Evolutionary conservation across 352 stramenopile genomes (phyloP).

Genomic region (Thraustochytrium sp.): DNA sequence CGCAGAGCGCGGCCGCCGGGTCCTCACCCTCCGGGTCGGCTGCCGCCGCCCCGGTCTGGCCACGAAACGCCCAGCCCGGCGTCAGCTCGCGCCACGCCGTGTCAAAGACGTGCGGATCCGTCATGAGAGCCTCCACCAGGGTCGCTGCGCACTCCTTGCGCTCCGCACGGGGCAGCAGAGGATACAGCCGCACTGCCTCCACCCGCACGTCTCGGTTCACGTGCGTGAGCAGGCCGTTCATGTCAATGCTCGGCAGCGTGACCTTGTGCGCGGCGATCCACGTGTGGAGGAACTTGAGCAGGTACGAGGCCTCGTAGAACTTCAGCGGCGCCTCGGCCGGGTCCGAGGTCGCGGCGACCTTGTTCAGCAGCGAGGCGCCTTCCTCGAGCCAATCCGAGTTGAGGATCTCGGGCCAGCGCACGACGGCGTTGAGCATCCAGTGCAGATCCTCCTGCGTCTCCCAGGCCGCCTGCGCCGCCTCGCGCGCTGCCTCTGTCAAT

Average conservation of each 20-base stretch:
- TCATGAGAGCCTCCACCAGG: background rate
- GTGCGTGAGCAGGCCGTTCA: background rate
- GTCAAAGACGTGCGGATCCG: background rate
- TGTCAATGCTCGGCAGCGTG: background rate
- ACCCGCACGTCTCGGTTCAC: background rate
- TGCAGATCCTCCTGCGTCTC: background rate
- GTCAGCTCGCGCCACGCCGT: background rate
- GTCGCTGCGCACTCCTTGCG: background rate
- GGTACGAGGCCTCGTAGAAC: background rate
- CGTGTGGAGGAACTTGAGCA: background rate
- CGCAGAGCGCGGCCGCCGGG: background rate
- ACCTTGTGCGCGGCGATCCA: background rate
- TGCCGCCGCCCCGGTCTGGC: too few species aligned
- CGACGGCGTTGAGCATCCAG: background rate
- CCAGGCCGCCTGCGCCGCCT: background rate
- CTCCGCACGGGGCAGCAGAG: background rate
- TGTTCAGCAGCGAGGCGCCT: background rate
- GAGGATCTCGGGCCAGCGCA: slow-evolving; percentile 18
- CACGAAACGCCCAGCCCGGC: too few species aligned
- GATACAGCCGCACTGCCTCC: background rate
- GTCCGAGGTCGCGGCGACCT: background rate
- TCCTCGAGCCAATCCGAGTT: background rate
- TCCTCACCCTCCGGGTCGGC: too few species aligned
- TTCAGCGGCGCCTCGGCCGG: too few species aligned
- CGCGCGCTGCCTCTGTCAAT: background rate